Conservation (phyloP, 2,329 filamentous ascomycete genomes). For the Calonectria pseudoturangicola region DNA sequence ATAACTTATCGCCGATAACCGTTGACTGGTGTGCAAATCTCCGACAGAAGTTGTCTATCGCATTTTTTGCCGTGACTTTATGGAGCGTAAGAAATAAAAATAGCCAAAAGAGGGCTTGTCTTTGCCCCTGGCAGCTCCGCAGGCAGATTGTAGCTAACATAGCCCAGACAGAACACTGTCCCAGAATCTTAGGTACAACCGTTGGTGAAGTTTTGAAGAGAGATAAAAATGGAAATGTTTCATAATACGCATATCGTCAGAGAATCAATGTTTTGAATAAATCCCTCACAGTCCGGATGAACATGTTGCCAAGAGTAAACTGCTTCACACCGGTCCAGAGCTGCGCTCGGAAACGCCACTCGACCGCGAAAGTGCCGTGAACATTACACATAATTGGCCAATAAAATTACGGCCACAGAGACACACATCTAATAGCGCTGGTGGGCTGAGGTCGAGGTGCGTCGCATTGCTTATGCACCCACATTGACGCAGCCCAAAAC, state of each 20-base stretch:
- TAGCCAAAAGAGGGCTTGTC: not conserved
- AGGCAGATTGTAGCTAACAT: not conserved
- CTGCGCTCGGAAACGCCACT: conserved; percentile 1
- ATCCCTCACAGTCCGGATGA: not conserved
- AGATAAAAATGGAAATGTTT: not conserved
- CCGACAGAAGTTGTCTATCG: conserved; percentile 65
- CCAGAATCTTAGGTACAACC: not conserved
- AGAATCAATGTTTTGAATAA: not conserved
- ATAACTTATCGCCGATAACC: conserved; percentile 73
- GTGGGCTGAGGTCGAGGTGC: not conserved
- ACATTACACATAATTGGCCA: not conserved
- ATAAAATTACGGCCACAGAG: not conserved
- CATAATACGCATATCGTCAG: not conserved
- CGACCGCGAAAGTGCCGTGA: not conserved
- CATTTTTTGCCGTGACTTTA: not conserved
- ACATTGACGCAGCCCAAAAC: not conserved
- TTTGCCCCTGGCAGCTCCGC: not conserved
- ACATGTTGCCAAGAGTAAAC: not conserved
- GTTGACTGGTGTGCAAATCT: conserved; percentile 75
- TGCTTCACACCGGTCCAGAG: not conserved
- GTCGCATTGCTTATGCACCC: not conserved
- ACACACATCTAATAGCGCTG: not conserved
- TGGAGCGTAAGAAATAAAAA: not conserved
- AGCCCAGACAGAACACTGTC: too few relatives aligned
- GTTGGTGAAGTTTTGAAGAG: not conserved